These are phyloP conservation scores for Kalanchoe fedtschenkoi DNA, from an alignment of 164 flowering plant species.

Conservation along the genomic window DNA sequence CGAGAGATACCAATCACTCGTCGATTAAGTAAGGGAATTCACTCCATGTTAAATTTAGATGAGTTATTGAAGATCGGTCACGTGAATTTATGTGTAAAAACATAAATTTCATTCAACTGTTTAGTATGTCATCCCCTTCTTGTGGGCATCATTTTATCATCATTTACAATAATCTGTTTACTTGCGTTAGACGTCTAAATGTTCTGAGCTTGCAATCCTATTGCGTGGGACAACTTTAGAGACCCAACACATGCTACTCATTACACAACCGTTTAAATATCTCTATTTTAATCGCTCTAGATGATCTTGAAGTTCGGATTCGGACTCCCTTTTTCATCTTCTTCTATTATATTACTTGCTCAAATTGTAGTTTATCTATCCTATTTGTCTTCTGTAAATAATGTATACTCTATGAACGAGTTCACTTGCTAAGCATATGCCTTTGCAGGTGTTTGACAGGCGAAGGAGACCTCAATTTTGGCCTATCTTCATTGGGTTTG, in stretches of 20 bases:
- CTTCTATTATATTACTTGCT: background rate
- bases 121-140: background rate
- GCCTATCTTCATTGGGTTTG: background rate
- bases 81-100: background rate
- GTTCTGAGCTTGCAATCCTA: too few species aligned
- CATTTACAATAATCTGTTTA: too few species aligned
- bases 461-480: background rate
- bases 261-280: too few species aligned
- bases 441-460: background rate
- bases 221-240: too few species aligned
- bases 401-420: background rate
- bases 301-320: background rate
- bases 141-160: background rate
- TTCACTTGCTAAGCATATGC: background rate
- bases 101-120: too few species aligned
- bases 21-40: constrained; percentile 45
- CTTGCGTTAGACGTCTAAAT: too few species aligned
- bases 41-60: background rate
- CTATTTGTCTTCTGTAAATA: background rate
- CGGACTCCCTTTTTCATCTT: background rate
- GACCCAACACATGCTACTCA: too few species aligned
- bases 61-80: background rate
- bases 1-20: constrained; percentile 77
- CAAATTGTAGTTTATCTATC: background rate
- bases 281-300: too few species aligned